Conservation (phyloP, 108 stramenopile genomes). For the Parietichytrium sp. region DNA sequence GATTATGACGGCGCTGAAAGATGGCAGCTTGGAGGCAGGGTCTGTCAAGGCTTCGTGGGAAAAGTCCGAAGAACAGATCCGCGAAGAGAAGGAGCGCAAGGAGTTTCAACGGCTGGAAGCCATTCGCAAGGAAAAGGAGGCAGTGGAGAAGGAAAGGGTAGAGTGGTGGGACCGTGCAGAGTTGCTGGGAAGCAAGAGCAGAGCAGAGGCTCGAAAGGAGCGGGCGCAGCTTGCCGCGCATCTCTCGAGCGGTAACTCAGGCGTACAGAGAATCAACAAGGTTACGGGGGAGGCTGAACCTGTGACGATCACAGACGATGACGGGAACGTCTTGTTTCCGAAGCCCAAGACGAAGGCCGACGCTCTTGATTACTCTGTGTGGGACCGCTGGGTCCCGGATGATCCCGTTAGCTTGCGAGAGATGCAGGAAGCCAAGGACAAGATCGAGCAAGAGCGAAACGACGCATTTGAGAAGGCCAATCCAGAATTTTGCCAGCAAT, state of each 20-base stretch:
- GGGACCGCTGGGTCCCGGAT: conserved; percentile 43
- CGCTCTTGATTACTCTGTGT: conserved; percentile 44
- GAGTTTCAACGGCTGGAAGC: neutral
- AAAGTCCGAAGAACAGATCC: conserved; percentile 43
- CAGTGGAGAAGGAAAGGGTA: neutral
- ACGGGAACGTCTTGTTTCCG: conserved; percentile 32
- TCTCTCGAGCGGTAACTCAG: neutral
- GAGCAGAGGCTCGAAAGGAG: neutral
- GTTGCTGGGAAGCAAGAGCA: neutral
- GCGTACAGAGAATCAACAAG: neutral
- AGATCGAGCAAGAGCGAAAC: conserved; percentile 41
- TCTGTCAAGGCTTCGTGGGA: conserved; percentile 35
- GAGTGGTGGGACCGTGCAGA: conserved; percentile 25
- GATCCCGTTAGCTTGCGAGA: conserved; percentile 40
- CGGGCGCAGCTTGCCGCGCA: neutral
- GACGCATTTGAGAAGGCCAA: conserved; percentile 39
- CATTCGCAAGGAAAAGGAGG: neutral
- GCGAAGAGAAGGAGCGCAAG: conserved; percentile 5
- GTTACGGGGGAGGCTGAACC: neutral
- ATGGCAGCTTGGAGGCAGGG: conserved; percentile 39
- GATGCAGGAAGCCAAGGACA: conserved; percentile 11
- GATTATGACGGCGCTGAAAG: conserved; percentile 37
- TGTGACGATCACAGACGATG: conserved; percentile 37
- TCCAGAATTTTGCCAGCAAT: conserved; percentile 47
- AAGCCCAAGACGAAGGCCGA: neutral